Evolutionary conservation across 768 basidiomycete genomes (phyloP), one percentile per base, ranked within the genome.

Genomic region (Lentinula guzmanii): DNA sequence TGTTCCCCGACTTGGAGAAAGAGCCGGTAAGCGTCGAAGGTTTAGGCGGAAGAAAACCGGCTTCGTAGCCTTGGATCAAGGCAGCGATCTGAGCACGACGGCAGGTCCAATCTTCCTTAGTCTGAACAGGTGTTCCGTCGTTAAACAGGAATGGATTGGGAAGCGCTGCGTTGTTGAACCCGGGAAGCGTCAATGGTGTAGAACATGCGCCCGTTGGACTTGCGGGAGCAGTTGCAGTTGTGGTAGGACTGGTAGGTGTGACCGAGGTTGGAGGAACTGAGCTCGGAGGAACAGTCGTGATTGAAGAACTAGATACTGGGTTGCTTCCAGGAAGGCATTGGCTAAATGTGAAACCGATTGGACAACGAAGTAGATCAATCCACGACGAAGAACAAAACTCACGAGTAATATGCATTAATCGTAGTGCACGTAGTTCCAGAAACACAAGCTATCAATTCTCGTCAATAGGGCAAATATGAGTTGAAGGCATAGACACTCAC

Each of bases 111-210:
- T 84, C 78, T 4, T 68, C 77, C 48, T 75, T 74, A 52, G 79
- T 80, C 16, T 70, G 64, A 15, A 79, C 78, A 21, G 73, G 70
- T 5, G 73, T 65, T 5, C 83, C 83, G 63, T 75, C 72, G 33
- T 76, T 66, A 70, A 83, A 83, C 2, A 73, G 72, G 77, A 86
- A 86, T 1, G 84, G 84, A 65, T 85, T 77, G 8, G 80, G 81
- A 15, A 86, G 76, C 58, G 74, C 76, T 55, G 75, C 60, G 65
- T 79, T 77, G 63, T 73, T 75, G 21, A 75, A 73, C 24, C 64
- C 37, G 24, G 75, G 62, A 63, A 76, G 75, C 16, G 60, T 61
- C 13, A 62, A 63, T 31, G 69, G 66, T 11, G 64, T 59, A 8
- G 61, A 48, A 10, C 61, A 45, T 21, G 31, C 61, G 42, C 18